These are phyloP conservation scores for Daldinia sp. DNA, from an alignment of 2,329 filamentous ascomycete species.

Conservation along the genomic window DNA sequence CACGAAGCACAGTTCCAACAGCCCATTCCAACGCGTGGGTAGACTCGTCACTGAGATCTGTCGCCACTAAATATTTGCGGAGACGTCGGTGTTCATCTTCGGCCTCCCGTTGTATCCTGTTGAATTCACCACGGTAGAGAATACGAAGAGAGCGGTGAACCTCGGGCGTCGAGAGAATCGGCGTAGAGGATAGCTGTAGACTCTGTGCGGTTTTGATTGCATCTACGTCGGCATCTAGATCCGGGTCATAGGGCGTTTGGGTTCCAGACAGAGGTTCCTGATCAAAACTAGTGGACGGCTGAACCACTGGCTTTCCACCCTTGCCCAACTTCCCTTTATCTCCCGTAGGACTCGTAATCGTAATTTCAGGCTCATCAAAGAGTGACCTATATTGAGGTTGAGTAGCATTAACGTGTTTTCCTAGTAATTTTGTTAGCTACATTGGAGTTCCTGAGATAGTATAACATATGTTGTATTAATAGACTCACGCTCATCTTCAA, in stretches of 20 bases:
- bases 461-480: conserved; percentile 61
- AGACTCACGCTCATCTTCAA: conserved; percentile 82
- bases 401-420: conserved; percentile 63
- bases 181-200: conserved; percentile 82
- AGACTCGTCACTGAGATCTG: conserved; percentile 92
- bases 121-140: conserved; percentile 89
- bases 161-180: conserved; percentile 79
- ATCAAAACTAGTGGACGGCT: conserved; percentile 89
- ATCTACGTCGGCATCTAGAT: conserved; percentile 84
- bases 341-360: conserved; percentile 71
- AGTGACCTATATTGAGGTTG: conserved; percentile 73
- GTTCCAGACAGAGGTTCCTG: conserved; percentile 67
- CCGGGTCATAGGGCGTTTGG: conserved; percentile 77
- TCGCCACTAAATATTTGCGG: conserved; percentile 94
- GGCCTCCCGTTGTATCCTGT: conserved; percentile 78
- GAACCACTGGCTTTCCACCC: conserved; percentile 65
- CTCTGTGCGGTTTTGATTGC: conserved; percentile 92
- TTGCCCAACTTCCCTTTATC: conserved; percentile 69
- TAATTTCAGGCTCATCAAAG: conserved; percentile 74
- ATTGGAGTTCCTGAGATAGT: conserved; percentile 8
- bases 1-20: conserved; percentile 91
- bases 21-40: conserved; percentile 98
- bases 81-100: conserved; percentile 82
- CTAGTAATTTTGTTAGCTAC: conserved; percentile 53
- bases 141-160: conserved; percentile 87